Base-by-base conservation (phyloP, 768 basidiomycete genomes). In the Suillus hirtellus region DNA sequence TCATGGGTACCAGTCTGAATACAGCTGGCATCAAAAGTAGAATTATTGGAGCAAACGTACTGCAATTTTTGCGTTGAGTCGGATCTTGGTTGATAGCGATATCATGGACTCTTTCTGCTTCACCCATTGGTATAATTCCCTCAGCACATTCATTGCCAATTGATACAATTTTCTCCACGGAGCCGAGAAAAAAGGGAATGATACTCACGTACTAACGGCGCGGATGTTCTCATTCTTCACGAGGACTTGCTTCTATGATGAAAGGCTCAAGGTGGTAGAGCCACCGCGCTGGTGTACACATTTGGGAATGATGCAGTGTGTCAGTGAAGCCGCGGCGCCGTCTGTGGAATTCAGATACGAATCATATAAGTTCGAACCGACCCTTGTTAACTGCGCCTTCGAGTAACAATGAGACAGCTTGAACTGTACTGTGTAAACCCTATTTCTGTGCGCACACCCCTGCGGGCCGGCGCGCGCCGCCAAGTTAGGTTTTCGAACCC, bases 21-120 rank as follows among this genome's bases (percentile, higher is more conserved):
- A 31, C 50, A 31, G 49, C 31, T 31, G 31, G 49, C 19, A 19
- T 52, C 17, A 19, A 4, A 31, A 34, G 31, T 19, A 2, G 52
- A 35, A 53, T 53, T 3, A 19, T n/a, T 35, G 3, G 34, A 53
- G 34, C 11, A 35, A 53, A 52, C 17, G 15, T 17, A 17, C 34
- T 35, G 52, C 2, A n/a, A 19, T 19, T 15, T 27, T 34, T 27
- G 17, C 17, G 19, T 19, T 19, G 19, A 34, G 17, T 35, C 52
- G 52, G 52, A 53, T 53, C 52, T 35, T 35, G 52, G 34, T n/a
- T 35, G 52, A 53, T 53, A 53, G 34, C 52, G 52, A 53, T 53
- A n/a, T 19, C 9, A 34, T 34, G 4, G 27, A 4, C 19, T 34
- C 19, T 50, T 15, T 19, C 19, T 35, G 17, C 24, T 11, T 53